These are phyloP conservation scores for Chlorella sp. DNA, from an alignment of 139 green algal species.

Conservation along the genomic window DNA sequence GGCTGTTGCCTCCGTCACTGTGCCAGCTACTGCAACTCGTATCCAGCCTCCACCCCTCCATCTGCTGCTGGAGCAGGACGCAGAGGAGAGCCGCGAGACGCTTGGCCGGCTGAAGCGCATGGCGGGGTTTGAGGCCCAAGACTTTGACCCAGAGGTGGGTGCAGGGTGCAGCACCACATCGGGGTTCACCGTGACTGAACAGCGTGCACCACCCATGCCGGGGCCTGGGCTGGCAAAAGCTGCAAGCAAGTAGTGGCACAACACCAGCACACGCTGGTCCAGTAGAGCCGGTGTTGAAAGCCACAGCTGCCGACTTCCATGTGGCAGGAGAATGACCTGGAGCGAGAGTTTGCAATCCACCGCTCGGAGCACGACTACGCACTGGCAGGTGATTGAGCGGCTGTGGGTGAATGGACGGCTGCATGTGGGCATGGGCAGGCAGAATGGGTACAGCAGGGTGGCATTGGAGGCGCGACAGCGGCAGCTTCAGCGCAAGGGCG, in stretches of 20 bases:
- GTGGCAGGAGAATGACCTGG: conserved; percentile 33
- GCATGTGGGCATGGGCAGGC: too few relatives aligned
- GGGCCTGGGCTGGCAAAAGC: too few relatives aligned
- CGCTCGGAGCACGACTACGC: conserved; percentile 29
- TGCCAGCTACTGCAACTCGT: not conserved
- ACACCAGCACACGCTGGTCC: too few relatives aligned
- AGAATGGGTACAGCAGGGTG: too few relatives aligned
- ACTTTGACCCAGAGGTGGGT: conserved; percentile 48
- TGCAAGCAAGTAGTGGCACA: too few relatives aligned
- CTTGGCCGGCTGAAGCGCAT: conserved; percentile 54
- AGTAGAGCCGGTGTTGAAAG: too few relatives aligned
- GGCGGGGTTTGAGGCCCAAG: conserved; percentile 53
- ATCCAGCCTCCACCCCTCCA: not conserved
- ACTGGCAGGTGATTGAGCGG: not conserved
- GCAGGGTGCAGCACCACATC: too few relatives aligned
- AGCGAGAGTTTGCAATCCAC: conserved; percentile 34
- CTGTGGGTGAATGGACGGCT: not conserved
- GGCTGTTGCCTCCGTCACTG: not conserved
- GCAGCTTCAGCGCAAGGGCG: too few relatives aligned
- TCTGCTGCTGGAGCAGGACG: conserved; percentile 1
- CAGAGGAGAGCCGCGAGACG: conserved; percentile 48
- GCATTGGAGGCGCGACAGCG: too few relatives aligned
- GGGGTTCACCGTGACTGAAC: too few relatives aligned
- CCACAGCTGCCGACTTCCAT: too few relatives aligned
- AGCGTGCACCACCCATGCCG: too few relatives aligned